A percentile compares a stretch with the other conserved stretches of the same genome.
Evolutionary conservation across 208 protist genomes (phyloP).

Genomic region (Acanthamoeba triangularis): DNA sequence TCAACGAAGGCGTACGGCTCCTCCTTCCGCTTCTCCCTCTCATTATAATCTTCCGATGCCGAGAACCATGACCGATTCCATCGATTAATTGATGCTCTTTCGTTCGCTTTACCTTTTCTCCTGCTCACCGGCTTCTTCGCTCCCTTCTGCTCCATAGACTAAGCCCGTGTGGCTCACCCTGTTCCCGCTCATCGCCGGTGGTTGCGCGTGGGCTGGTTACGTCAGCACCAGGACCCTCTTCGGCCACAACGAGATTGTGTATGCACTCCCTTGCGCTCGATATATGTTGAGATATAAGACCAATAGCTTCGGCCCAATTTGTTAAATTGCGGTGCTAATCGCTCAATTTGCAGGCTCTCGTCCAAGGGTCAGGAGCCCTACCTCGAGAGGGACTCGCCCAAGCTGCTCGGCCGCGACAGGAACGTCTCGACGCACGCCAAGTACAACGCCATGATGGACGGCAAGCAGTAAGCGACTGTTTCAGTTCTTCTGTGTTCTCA

Average conservation of each 20-base stretch:
- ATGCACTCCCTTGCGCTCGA: not conserved
- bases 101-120: not conserved
- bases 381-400: conserved; percentile 20
- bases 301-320: not conserved
- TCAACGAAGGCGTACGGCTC: conserved; percentile 20
- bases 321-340: not conserved
- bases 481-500: not conserved
- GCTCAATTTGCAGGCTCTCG: not conserved
- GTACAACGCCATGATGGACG: not conserved
- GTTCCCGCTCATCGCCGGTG: conserved; percentile 22
- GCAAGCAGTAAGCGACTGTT: not conserved
- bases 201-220: conserved; percentile 32
- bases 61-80: too few species aligned
- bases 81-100: too few species aligned
- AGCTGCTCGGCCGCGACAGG: not conserved
- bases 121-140: not conserved
- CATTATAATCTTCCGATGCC: not conserved
- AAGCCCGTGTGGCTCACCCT: conserved; percentile 56
- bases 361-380: conserved; percentile 53
- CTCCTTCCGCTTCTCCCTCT: not conserved
- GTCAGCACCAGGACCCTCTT: conserved; percentile 17
- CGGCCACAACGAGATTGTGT: conserved; percentile 66
- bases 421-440: conserved; percentile 33
- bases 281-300: too few species aligned
- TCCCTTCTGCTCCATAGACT: not conserved